Evolutionary conservation across 2,329 filamentous ascomycete species (phyloP), one percentile per base, ranked within the genome.

Genomic region (Clarireedia homoeocarpa): DNA sequence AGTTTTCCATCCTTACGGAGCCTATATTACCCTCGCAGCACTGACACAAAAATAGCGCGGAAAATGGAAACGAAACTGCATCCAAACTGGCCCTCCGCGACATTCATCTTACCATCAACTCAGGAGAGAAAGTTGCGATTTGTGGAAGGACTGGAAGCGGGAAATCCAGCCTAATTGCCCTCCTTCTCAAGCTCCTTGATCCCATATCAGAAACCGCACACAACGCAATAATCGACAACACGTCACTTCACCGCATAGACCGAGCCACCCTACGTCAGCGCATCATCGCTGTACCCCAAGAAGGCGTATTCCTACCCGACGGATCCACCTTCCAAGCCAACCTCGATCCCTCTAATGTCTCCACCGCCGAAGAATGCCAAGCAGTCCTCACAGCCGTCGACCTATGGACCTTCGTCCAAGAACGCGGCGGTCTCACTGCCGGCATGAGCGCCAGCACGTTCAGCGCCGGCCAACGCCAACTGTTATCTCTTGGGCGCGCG

Each of bases 271-370:
- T 82, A 0, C 75, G 79, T 6, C 67, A 73, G 42, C 74, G 73
- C 0, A 67, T 82, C 39, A 77, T 79, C 44, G 75, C 77, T 4
- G 67, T 82, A 0, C 77, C 79, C 0, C 79, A 83, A 62, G 79
- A 82, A 4, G 66, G 77, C 0, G 73, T 79, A 3, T 80, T 82
- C 64, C 66, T 81, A 1, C 74, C 74, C 0, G 74, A 72, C 38
- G 72, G 70, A 5, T 72, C 70, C 47, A 72, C 69, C 1, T 70
- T 76, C 57, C 67, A 65, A 27, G 51, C 64, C 6, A 77, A 79
- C 55, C 69, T 79, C 0, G 77, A 79, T 55, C 74, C 75, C 0
- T 66, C 68, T 14, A 56, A 58, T 1, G 49, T 58, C 0, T 69
- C 72, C 1, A 70, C 69, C 57, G 40, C 51, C 6, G 23, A 14